Conservation (phyloP, 805 yeast species). For the Saccharomyces cerevisiae region DNA sequence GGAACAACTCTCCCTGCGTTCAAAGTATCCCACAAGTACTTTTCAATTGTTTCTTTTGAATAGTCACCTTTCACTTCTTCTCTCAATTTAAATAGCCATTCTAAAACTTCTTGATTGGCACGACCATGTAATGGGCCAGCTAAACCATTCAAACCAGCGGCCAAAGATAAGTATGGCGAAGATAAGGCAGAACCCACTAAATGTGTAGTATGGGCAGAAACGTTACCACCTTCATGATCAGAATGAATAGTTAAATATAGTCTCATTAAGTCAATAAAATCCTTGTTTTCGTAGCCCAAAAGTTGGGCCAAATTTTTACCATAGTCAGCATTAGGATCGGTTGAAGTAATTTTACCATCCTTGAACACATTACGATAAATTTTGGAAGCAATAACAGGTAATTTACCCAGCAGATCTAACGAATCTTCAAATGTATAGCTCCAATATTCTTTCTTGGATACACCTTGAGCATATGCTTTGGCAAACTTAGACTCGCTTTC, state of each 20-base stretch:
- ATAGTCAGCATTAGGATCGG: slow-evolving; percentile 53
- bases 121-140: slow-evolving; percentile 87
- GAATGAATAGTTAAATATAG: slow-evolving; percentile 73
- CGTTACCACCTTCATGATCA: slow-evolving; percentile 88
- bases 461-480: slow-evolving; percentile 79
- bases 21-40: slow-evolving; percentile 70
- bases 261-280: slow-evolving; percentile 72
- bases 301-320: slow-evolving; percentile 55
- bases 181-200: slow-evolving; percentile 77
- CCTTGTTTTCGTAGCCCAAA: slow-evolving; percentile 52
- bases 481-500: slow-evolving; percentile 79
- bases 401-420: slow-evolving; percentile 69
- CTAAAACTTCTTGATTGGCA: slow-evolving; percentile 81
- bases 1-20: slow-evolving; percentile 81
- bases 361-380: slow-evolving; percentile 79
- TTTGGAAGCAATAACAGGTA: slow-evolving; percentile 73
- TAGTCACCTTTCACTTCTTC: slow-evolving; percentile 53
- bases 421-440: slow-evolving; percentile 75
- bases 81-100: slow-evolving; percentile 67
- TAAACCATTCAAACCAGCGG: slow-evolving; percentile 78
- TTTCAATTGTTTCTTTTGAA: slow-evolving; percentile 60
- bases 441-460: slow-evolving; percentile 78
- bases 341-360: slow-evolving; percentile 58
- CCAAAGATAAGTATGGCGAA: slow-evolving; percentile 66
- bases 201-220: slow-evolving; percentile 79